Conservation (phyloP, 1,284 basidiomycete species). For the Mixia osmundae region DNA sequence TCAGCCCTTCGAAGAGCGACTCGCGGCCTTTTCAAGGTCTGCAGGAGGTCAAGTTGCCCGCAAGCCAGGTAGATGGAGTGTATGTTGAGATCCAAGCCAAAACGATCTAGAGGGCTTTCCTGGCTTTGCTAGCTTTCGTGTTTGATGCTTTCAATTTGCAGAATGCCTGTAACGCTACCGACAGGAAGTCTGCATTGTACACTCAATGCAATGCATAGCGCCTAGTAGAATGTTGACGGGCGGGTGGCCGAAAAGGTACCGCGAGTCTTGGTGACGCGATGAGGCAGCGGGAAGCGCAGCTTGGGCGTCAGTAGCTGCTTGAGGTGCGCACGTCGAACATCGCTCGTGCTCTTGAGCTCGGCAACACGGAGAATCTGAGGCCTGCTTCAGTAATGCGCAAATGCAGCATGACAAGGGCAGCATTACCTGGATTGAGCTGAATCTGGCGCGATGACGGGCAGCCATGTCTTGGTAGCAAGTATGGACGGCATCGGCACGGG, state of each 20-base stretch:
- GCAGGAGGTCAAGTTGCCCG: too few relatives aligned
- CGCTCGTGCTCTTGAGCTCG: slow-evolving; percentile 74
- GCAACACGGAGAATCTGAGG: slow-evolving; percentile 69
- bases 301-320: slow-evolving; percentile 75
- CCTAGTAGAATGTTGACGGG: slow-evolving; percentile 25
- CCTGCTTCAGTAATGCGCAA: not conserved
- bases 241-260: slow-evolving; percentile 24
- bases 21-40: too few relatives aligned
- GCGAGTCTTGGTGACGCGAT: slow-evolving; percentile 34
- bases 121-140: too few relatives aligned
- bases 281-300: slow-evolving; percentile 95
- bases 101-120: too few relatives aligned
- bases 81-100: too few relatives aligned
- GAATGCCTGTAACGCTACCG: too few relatives aligned
- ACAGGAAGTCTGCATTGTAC: too few relatives aligned
- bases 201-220: not conserved
- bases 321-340: slow-evolving; percentile 39
- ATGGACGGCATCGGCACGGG: slow-evolving; percentile 85
- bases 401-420: not conserved
- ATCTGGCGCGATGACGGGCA: slow-evolving; percentile 93
- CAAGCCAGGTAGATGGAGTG: too few relatives aligned
- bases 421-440: slow-evolving; percentile 80
- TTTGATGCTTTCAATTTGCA: too few relatives aligned
- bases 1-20: too few relatives aligned
- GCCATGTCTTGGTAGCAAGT: slow-evolving; percentile 99